phyloP scores from a whole-genome alignment of 768 basidiomycete species.

The Phylloporus sp. region DNA sequence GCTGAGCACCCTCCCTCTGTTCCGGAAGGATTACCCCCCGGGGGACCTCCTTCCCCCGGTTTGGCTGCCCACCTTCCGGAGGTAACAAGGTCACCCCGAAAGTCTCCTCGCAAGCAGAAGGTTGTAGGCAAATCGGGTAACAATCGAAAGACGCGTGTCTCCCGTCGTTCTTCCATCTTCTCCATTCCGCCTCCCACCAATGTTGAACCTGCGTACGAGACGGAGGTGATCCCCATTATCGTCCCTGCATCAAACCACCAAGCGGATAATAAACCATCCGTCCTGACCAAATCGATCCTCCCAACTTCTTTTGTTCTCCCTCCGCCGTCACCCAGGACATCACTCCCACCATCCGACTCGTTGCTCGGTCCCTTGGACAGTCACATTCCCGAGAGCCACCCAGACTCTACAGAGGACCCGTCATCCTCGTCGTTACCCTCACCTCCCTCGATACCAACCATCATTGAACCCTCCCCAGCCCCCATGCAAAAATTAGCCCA shows the following conservation, averaged over 20 bases:
- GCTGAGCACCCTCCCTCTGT: slow-evolving; percentile 44
- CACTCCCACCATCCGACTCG: slow-evolving; percentile 44
- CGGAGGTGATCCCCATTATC: slow-evolving; percentile 41
- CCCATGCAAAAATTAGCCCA: slow-evolving; percentile 3
- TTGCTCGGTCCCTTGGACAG: slow-evolving; percentile 27
- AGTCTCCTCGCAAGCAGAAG: slow-evolving; percentile 42
- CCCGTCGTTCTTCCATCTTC: slow-evolving; percentile 43
- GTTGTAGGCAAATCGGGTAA: slow-evolving; percentile 44
- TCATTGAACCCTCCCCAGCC: slow-evolving; percentile 15
- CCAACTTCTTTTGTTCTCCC: slow-evolving; percentile 73
- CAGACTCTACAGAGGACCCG: background rate
- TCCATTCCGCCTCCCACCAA: slow-evolving; percentile 32
- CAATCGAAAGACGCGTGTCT: slow-evolving; percentile 41
- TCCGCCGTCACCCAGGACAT: slow-evolving; percentile 68
- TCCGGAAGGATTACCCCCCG: slow-evolving; percentile 22
- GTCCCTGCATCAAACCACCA: slow-evolving; percentile 28
- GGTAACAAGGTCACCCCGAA: slow-evolving; percentile 39
- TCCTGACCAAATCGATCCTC: slow-evolving; percentile 45
- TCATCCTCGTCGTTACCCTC: background rate
- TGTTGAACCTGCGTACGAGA: slow-evolving; percentile 46
- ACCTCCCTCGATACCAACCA: slow-evolving; percentile 14
- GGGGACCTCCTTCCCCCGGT: slow-evolving; percentile 13
- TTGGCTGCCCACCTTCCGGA: slow-evolving; percentile 24
- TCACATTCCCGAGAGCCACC: slow-evolving; percentile 15
- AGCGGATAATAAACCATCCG: slow-evolving; percentile 13